Evolutionary conservation across 192 early-diverging fungal species (phyloP), one percentile per base, ranked within the genome.

Genomic region (Allomyces javanicus): DNA sequence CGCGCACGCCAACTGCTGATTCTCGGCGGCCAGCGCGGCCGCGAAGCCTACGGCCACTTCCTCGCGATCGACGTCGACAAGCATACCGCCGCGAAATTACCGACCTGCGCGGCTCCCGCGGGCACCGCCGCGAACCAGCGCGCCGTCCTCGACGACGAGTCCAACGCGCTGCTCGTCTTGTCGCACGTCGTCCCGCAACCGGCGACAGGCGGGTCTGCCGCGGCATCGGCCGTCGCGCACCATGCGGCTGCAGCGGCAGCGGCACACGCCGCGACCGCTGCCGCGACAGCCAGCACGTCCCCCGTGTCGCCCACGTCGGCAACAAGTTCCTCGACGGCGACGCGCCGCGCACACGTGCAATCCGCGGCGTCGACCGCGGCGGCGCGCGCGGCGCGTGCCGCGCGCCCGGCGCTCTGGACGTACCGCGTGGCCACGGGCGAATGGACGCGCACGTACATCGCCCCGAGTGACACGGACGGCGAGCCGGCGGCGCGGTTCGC

Each of bases 21-120:
- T 50, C 84, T 96, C 66, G 91, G 92, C 25, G 92, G 91, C 58
- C 89, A 93, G 72, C 81, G 91, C 44, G 80, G 89, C 69, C 81
- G 89, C 62, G 84, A 83, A 64, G 78, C 90, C 2, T 71, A 66
- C 63, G 70, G 85, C 62, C 91, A 96, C 63, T 83, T 97, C 62
- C 86, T 87, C 44, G 77, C 87, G 2, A 96, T 93, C 72, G 82
- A 89, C 45, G 83, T 95, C 72, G 89, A 85, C 63, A 78, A 79
- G 0, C 85, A 93, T 74, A 77, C 76, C 2, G 84, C 95, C 27
- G 83, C 79, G 50, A 92, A 94, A 68, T 78, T 88, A 10, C 75
- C 83, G 50, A 21, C 17, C 17, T 58, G 17, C 4, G 50, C 17
- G 17, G 50, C 50, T 12, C 50, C 50, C 17, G 7, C 12, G 17